Conservation (phyloP, 371 early-diverging fungal genomes). For the Zancudomyces culisetae region DNA sequence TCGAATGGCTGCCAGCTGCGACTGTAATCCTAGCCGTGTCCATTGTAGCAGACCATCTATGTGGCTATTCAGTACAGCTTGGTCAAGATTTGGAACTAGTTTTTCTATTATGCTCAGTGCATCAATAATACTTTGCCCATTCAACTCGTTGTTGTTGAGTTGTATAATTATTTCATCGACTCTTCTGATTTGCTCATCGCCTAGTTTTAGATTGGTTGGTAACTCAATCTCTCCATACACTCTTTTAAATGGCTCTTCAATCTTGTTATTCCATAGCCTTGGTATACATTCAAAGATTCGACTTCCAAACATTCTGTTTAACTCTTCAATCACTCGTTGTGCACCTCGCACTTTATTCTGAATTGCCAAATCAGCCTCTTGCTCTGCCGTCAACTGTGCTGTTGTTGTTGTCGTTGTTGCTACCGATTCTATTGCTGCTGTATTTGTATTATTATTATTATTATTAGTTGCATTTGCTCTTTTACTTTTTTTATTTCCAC, state of each 20-base stretch:
- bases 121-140: conserved; percentile 59
- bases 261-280: conserved; percentile 58
- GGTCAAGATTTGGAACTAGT: conserved; percentile 45
- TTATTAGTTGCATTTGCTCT: neutral
- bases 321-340: conserved; percentile 38
- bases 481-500: neutral
- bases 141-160: conserved; percentile 1
- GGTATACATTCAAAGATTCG: conserved; percentile 50
- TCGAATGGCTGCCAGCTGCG: conserved; percentile 56
- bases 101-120: conserved; percentile 50
- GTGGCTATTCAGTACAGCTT: conserved; percentile 22
- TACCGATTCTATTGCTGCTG: neutral
- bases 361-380: conserved; percentile 25
- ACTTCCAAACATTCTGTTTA: conserved; percentile 52
- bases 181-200: conserved; percentile 1
- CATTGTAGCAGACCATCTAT: conserved; percentile 33
- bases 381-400: conserved; percentile 22
- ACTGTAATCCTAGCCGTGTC: conserved; percentile 40
- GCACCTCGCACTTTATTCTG: conserved; percentile 68
- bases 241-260: conserved; percentile 28
- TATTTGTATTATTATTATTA: neutral
- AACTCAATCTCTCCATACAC: conserved; percentile 11
- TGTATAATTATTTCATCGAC: conserved; percentile 2
- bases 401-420: conserved; percentile 8
- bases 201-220: neutral